These are phyloP conservation scores for Podaxis carcinomalis DNA, from an alignment of 768 basidiomycete genomes.

Conservation along the genomic window DNA sequence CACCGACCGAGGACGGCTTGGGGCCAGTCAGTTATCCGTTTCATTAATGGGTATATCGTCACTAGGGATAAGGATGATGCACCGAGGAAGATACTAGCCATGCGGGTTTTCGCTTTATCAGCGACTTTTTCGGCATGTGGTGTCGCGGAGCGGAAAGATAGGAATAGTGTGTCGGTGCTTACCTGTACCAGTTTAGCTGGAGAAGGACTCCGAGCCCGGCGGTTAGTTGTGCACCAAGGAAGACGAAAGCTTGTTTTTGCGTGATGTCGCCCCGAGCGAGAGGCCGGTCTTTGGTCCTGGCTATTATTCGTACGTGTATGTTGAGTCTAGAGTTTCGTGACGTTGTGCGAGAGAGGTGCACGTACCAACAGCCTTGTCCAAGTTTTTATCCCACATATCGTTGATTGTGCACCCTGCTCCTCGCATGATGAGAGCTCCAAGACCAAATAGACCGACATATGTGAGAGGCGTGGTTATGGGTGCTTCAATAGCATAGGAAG, in stretches of 20 bases:
- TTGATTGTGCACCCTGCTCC: constrained; percentile 99
- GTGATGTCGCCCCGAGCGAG: constrained; percentile 82
- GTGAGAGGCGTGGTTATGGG: constrained; percentile 67
- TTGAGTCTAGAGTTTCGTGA: not conserved
- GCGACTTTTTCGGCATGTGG: not conserved
- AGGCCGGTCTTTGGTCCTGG: constrained; percentile 83
- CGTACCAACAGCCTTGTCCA: constrained; percentile 89
- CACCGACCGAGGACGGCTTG: constrained; percentile 86
- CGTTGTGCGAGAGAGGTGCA: not conserved
- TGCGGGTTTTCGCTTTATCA: not conserved
- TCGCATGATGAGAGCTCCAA: constrained; percentile 92
- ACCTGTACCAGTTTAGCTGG: constrained; percentile 97
- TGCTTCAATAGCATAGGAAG: constrained; percentile 71
- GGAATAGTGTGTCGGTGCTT: constrained; percentile 16
- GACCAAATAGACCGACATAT: constrained; percentile 80
- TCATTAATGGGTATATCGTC: constrained; percentile 92
- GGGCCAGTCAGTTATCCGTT: constrained; percentile 94
- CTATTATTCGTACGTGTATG: constrained; percentile 33
- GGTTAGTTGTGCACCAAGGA: constrained; percentile 78
- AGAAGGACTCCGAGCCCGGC: constrained; percentile 81
- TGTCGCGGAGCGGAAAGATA: not conserved
- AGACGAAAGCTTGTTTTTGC: constrained; percentile 67
- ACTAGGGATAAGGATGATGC: constrained; percentile 89
- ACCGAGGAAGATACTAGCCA: constrained; percentile 77
- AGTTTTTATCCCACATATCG: constrained; percentile 94